Conservation (phyloP, 1,139 yeast genomes). For the Hemisphaericaspora xylanilytica region DNA sequence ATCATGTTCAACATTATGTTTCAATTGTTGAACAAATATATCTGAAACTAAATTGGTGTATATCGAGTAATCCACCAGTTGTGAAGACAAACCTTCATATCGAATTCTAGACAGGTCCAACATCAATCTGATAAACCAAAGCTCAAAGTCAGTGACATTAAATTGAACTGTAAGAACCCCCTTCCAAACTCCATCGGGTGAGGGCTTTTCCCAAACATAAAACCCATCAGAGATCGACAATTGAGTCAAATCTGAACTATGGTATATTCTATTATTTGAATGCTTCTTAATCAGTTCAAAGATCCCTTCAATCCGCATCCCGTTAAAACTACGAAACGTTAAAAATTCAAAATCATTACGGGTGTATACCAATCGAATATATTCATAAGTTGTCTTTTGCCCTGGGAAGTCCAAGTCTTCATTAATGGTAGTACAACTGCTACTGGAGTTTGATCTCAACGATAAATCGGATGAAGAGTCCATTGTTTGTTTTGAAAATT, state of each 20-base stretch:
- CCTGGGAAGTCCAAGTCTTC: constrained; percentile 4
- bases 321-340: constrained; percentile 12
- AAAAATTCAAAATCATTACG: constrained; percentile 16
- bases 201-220: constrained; percentile 20
- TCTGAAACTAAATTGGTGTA: constrained; percentile 23
- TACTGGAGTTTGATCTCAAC: constrained; percentile 12
- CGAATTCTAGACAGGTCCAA: constrained; percentile 16
- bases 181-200: constrained; percentile 7
- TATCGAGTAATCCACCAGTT: constrained; percentile 6
- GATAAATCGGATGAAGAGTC: constrained; percentile 13
- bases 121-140: constrained; percentile 34
- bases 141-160: constrained; percentile 25
- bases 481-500: too few relatives aligned
- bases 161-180: constrained; percentile 32
- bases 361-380: constrained; percentile 30
- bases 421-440: constrained; percentile 10
- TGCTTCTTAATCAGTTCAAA: constrained; percentile 6
- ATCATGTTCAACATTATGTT: constrained; percentile 47
- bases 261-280: constrained; percentile 5
- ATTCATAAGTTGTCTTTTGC: constrained; percentile 28
- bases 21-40: constrained; percentile 41
- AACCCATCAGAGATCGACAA: constrained; percentile 11
- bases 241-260: constrained; percentile 12
- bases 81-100: constrained; percentile 5
- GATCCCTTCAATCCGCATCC: constrained; percentile 4